Evolutionary conservation across 441 rosid species (phyloP).

Genomic region (Populus tomentosa): DNA sequence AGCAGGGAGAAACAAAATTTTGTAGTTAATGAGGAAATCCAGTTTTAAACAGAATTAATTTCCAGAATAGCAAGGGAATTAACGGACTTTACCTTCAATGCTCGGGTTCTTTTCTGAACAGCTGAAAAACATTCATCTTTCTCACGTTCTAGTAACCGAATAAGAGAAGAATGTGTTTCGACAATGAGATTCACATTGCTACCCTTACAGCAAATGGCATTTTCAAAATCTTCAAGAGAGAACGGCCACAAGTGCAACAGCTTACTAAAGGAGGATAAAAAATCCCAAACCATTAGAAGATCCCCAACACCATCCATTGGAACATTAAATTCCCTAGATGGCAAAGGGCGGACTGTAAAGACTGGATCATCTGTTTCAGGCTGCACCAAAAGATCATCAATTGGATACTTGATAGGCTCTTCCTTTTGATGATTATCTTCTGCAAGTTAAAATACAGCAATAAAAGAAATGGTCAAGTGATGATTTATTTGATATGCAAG

Average conservation of each 20-base stretch:
- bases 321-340: slow-evolving; percentile 72
- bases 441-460: slow-evolving; percentile 32
- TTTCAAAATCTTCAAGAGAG: slow-evolving; percentile 90
- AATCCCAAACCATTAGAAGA: slow-evolving; percentile 97
- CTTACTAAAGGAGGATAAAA: slow-evolving; percentile 78
- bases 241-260: slow-evolving; percentile 70
- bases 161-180: slow-evolving; percentile 82
- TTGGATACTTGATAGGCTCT: slow-evolving; percentile 72
- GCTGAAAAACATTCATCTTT: slow-evolving; percentile 38
- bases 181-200: slow-evolving; percentile 69
- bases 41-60: background rate
- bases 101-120: slow-evolving; percentile 50
- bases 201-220: slow-evolving; percentile 80
- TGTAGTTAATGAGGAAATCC: background rate
- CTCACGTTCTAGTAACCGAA: slow-evolving; percentile 61
- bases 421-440: slow-evolving; percentile 37
- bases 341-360: slow-evolving; percentile 71
- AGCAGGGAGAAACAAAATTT: slow-evolving; percentile 5
- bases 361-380: slow-evolving; percentile 67
- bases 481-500: background rate
- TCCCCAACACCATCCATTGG: slow-evolving; percentile 76
- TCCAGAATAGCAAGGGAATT: background rate
- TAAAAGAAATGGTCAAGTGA: slow-evolving; percentile 13
- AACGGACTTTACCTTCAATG: slow-evolving; percentile 49
- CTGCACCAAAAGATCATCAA: slow-evolving; percentile 82